A percentile compares a stretch with the other conserved stretches of the same genome.
Conservation (phyloP, 306 rosid species). For the Inga laurina region DNA sequence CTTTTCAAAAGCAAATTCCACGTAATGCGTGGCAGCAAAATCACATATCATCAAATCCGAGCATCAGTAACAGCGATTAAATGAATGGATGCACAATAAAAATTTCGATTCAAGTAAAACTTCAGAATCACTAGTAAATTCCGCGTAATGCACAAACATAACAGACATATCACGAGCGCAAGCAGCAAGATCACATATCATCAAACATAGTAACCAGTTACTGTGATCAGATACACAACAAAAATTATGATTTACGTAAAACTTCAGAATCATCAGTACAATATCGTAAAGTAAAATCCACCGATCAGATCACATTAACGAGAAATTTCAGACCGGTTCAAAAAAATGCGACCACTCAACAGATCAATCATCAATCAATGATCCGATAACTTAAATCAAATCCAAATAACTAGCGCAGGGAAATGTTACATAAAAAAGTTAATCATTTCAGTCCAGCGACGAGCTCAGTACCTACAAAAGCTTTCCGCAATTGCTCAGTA, state of each 20-base stretch:
- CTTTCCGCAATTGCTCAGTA: slow-evolving; percentile 73
- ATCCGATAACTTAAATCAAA: not conserved
- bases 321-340: slow-evolving; percentile 11
- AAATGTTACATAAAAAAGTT: not conserved
- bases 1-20: not conserved
- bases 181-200: not conserved
- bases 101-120: slow-evolving; percentile 13
- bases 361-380: not conserved
- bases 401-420: not conserved
- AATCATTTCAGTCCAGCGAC: not conserved
- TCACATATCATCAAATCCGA: not conserved
- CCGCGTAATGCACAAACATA: not conserved
- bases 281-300: not conserved
- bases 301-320: slow-evolving; percentile 6
- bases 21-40: not conserved
- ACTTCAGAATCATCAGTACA: not conserved
- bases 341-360: not conserved
- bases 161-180: not conserved
- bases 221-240: not conserved
- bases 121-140: not conserved
- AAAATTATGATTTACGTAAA: slow-evolving; percentile 6
- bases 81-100: not conserved
- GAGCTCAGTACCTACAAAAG: slow-evolving; percentile 65
- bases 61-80: not conserved
- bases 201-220: not conserved